Base-by-base conservation (phyloP, 441 rosid species). In the Populus tomentosa region DNA sequence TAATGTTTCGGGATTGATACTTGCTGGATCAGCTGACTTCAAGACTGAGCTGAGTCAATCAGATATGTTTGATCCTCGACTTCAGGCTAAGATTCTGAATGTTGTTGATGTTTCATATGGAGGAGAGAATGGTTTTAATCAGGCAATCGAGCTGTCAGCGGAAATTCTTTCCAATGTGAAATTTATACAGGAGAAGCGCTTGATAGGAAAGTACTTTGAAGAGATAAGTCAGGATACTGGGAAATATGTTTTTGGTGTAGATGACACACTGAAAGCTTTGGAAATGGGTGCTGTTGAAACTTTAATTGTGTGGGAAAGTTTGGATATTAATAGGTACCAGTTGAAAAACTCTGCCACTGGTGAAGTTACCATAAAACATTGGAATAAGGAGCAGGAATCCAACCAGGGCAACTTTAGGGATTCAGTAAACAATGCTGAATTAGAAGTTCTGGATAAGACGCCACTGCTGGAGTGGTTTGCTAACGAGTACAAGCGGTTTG, bases 21-120 rank as follows among this genome's bases (percentile, higher is more conserved):
- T 94, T 46, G 97, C 98, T 78, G 98, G 98, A 35, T 94, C 97
- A 72, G 97, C 98, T 18, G 98, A 92, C 81, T 94, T 94, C 84
- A 94, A 94, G 85, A 94, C 98, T 16, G 98, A 94, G 86, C 82
- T 92, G 72, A 92, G 98, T 82, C 97, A 94, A 72, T 92, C 98
- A 28, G 92, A 94, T 79, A 89, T 92, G 92, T 92, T 94, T 81
- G 98, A 94, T 73, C 93, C 92, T 75, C 94, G 97, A 61, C 93
- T 91, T 67, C 97, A 90, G 82, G 96, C 97, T 11, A 92, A 90
- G 84, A 91, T 94, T 75, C 78, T 94, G 78, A 94, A 91, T 75
- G 96, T 92, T 75, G 97, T 91, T 28, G 96, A 94, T 87, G 94
- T 92, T 74, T 92, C 98, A 33, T 94, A 92, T 67, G 98, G 95